These are phyloP conservation scores for Conringia planisiliqua DNA, from an alignment of 345 rosid genomes.

Conservation along the genomic window DNA sequence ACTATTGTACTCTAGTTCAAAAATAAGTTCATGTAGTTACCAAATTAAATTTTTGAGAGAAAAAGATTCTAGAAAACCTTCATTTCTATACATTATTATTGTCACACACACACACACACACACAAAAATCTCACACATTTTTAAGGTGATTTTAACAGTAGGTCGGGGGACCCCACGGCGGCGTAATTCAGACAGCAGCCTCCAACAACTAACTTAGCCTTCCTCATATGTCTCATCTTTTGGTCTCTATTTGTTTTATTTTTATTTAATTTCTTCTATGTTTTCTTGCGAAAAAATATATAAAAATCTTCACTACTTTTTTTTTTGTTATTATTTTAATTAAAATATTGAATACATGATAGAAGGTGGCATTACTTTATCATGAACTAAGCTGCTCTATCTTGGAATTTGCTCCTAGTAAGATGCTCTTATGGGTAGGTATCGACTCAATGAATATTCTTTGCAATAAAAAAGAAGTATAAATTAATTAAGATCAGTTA, in stretches of 20 bases:
- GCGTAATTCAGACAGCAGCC: slow-evolving; percentile 36
- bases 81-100: neutral
- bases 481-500: neutral
- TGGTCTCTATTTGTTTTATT: neutral
- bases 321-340: neutral
- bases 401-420: slow-evolving; percentile 28
- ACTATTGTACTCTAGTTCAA: neutral
- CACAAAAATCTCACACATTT: neutral
- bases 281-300: neutral
- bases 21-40: neutral
- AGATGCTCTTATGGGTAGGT: slow-evolving; percentile 30
- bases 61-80: neutral
- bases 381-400: neutral
- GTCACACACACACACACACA: too few relatives aligned
- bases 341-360: neutral
- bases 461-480: neutral
- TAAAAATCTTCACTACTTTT: neutral
- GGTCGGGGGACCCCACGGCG: slow-evolving; percentile 30
- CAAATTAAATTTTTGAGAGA: neutral
- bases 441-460: slow-evolving; percentile 19
- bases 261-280: neutral
- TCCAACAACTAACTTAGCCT: slow-evolving; percentile 33
- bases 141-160: neutral
- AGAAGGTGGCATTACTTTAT: slow-evolving; percentile 8
- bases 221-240: slow-evolving; percentile 31